Conservation (phyloP, 192 early-diverging fungal species). For the Phlyctochytrium planicorne region DNA sequence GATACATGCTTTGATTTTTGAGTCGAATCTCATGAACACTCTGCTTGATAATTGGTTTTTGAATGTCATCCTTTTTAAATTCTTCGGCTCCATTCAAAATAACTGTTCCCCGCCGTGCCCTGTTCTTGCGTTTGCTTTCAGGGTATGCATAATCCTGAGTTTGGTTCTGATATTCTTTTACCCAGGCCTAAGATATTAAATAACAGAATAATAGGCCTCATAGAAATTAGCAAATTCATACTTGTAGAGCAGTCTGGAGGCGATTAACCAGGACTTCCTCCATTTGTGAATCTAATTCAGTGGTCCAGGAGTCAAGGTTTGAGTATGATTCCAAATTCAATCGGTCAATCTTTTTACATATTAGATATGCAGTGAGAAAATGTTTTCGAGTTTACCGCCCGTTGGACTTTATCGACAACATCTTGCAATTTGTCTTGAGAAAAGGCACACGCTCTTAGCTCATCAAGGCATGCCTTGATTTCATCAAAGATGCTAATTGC, state of each 20-base stretch:
- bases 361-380: not conserved
- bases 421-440: slow-evolving; percentile 64
- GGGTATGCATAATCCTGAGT: slow-evolving; percentile 13
- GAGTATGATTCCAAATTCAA: slow-evolving; percentile 94
- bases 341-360: slow-evolving; percentile 66
- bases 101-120: slow-evolving; percentile 30
- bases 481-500: slow-evolving; percentile 82
- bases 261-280: slow-evolving; percentile 74
- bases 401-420: slow-evolving; percentile 81
- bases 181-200: slow-evolving; percentile 48
- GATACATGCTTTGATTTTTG: slow-evolving; percentile 93
- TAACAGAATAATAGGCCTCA: too few species aligned
- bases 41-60: slow-evolving; percentile 60
- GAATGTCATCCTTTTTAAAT: slow-evolving; percentile 9
- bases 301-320: slow-evolving; percentile 90
- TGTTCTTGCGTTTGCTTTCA: slow-evolving; percentile 18
- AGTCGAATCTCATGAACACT: slow-evolving; percentile 87
- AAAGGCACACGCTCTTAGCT: slow-evolving; percentile 80
- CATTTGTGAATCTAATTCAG: slow-evolving; percentile 74
- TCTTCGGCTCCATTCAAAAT: slow-evolving; percentile 13
- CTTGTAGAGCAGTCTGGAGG: slow-evolving; percentile 71
- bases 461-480: slow-evolving; percentile 76
- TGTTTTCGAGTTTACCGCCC: slow-evolving; percentile 40
- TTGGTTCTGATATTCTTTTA: slow-evolving; percentile 25
- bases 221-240: too few species aligned